These are phyloP conservation scores for Neurospora sp. DNA, from an alignment of 495 filamentous ascomycete genomes.

Conservation along the genomic window DNA sequence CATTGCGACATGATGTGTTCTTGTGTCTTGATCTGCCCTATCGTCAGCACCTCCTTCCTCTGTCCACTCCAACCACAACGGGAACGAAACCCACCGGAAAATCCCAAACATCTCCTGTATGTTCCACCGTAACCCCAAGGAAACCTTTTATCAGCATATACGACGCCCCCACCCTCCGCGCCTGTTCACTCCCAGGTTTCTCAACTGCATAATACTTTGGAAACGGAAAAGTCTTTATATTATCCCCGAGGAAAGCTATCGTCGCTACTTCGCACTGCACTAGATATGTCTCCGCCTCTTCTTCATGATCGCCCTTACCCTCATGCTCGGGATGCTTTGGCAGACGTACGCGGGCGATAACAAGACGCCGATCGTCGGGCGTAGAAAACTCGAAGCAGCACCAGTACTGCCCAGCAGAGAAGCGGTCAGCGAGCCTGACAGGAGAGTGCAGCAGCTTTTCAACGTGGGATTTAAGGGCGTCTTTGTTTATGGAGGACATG, in stretches of 20 bases:
- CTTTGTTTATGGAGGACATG: constrained; percentile 15
- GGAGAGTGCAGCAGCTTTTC: constrained; percentile 7
- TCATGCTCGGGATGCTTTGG: constrained; percentile 15
- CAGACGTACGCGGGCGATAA: constrained; percentile 18
- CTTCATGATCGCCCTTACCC: neutral
- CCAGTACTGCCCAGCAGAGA: constrained; percentile 24
- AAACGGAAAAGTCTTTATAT: constrained; percentile 6
- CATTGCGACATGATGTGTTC: constrained; percentile 22
- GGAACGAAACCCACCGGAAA: constrained; percentile 11
- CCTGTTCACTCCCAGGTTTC: constrained; percentile 8
- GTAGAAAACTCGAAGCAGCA: constrained; percentile 21
- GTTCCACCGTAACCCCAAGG: constrained; percentile 18
- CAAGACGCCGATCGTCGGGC: constrained; percentile 6
- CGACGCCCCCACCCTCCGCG: constrained; percentile 11
- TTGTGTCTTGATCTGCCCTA: constrained; percentile 11
- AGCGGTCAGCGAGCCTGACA: constrained; percentile 18
- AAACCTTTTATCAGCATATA: constrained; percentile 27
- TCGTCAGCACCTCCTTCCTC: neutral
- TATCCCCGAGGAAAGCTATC: constrained; percentile 13
- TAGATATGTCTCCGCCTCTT: constrained; percentile 11
- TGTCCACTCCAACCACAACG: neutral
- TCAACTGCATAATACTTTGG: constrained; percentile 15
- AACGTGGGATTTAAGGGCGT: constrained; percentile 12
- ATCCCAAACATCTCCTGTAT: constrained; percentile 13
- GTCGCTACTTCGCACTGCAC: constrained; percentile 20